Conservation (phyloP, 805 yeast genomes). For the Ogataea ganodermae region DNA sequence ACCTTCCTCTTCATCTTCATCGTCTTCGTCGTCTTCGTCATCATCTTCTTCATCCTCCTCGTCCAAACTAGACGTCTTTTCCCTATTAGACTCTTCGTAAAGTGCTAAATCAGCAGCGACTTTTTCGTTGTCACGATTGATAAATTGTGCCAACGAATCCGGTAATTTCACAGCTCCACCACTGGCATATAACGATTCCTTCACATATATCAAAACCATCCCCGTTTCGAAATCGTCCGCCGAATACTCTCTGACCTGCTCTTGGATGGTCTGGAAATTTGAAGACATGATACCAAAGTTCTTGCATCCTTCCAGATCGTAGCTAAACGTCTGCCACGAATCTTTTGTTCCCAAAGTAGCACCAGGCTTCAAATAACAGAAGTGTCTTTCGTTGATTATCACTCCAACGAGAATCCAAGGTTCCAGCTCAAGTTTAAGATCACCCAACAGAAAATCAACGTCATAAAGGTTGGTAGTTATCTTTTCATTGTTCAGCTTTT, state of each 20-base stretch:
- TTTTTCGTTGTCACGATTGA: slow-evolving; percentile 33
- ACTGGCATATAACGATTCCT: slow-evolving; percentile 26
- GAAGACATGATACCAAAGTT: slow-evolving; percentile 25
- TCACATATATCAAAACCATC: slow-evolving; percentile 38
- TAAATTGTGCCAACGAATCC: slow-evolving; percentile 31
- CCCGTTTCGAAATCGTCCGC: slow-evolving; percentile 31
- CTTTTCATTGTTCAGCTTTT: slow-evolving; percentile 18
- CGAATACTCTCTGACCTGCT: slow-evolving; percentile 25
- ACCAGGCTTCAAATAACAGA: slow-evolving; percentile 31
- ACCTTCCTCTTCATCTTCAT: slow-evolving; percentile 4
- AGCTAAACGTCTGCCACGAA: slow-evolving; percentile 36
- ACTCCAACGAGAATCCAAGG: slow-evolving; percentile 43
- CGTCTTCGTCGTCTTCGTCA: slow-evolving; percentile 8
- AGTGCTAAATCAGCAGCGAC: slow-evolving; percentile 21
- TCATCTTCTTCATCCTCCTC: slow-evolving; percentile 15
- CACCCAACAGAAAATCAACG: slow-evolving; percentile 29
- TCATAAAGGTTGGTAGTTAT: slow-evolving; percentile 27
- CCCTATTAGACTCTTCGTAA: background rate
- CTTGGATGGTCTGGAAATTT: slow-evolving; percentile 31
- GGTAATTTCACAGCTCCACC: slow-evolving; percentile 21
- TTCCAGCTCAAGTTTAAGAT: slow-evolving; percentile 28
- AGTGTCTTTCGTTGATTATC: slow-evolving; percentile 34
- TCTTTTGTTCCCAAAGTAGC: slow-evolving; percentile 8
- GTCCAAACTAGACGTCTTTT: slow-evolving; percentile 5
- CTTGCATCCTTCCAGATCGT: slow-evolving; percentile 30